Conservation (phyloP, 2,329 filamentous ascomycete species). For the Trichophyton verrucosum region DNA sequence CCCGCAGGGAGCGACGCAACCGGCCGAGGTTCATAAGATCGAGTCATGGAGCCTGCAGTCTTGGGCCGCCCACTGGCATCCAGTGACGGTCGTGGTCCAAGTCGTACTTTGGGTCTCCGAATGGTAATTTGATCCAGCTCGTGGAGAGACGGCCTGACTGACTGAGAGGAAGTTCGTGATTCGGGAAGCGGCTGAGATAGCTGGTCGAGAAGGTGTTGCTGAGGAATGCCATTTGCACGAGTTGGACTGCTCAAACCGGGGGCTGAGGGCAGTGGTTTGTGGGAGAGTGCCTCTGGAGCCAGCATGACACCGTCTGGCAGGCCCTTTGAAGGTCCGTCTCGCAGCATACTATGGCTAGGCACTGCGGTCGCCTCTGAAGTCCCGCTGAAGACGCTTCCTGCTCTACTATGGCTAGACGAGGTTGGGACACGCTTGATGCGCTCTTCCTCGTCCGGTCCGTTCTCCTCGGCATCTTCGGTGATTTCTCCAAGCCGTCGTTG, state of each 20-base stretch:
- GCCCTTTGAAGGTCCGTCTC: background rate
- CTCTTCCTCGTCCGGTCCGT: conserved; percentile 47
- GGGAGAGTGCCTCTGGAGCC: conserved; percentile 3
- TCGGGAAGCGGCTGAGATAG: conserved; percentile 25
- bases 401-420: background rate
- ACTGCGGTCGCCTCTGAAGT: conserved; percentile 14
- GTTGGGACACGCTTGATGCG: background rate
- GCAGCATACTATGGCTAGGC: conserved; percentile 5
- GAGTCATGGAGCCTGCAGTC: conserved; percentile 39
- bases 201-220: conserved; percentile 24
- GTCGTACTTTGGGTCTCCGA: conserved; percentile 58
- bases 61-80: conserved; percentile 49
- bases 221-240: conserved; percentile 14
- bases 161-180: conserved; percentile 29
- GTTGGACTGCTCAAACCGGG: conserved; percentile 16
- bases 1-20: conserved; percentile 69
- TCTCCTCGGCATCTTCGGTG: conserved; percentile 81
- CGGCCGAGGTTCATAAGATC: conserved; percentile 47
- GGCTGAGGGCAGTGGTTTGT: conserved; percentile 11
- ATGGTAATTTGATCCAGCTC: conserved; percentile 33
- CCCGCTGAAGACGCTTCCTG: conserved; percentile 16
- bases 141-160: conserved; percentile 32
- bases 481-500: conserved; percentile 77
- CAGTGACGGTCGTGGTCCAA: conserved; percentile 70
- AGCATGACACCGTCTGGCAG: background rate